A percentile compares a stretch with the other conserved stretches of the same genome.
These are phyloP conservation scores for Diospyros lotus DNA, from an alignment of 148 eudicot species.

Conservation along the genomic window DNA sequence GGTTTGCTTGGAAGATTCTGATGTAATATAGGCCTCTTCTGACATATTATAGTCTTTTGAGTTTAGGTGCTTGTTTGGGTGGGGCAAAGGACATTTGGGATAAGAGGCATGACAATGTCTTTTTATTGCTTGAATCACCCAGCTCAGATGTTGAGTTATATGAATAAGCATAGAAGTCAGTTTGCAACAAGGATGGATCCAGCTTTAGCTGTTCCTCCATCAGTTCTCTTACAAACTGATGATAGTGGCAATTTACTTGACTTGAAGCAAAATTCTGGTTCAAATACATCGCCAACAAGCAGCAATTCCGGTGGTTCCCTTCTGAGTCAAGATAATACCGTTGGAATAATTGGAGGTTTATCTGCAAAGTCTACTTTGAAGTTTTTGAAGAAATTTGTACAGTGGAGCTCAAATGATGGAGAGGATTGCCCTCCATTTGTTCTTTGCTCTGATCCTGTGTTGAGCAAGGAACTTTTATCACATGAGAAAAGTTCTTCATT, in stretches of 20 bases:
- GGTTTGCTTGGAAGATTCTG: neutral
- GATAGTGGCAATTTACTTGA: constrained; percentile 17
- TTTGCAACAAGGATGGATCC: constrained; percentile 18
- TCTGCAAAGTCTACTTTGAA: constrained; percentile 36
- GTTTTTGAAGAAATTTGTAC: constrained; percentile 52
- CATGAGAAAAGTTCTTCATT: constrained; percentile 19
- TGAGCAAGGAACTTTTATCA: constrained; percentile 35
- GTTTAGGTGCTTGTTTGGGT: neutral
- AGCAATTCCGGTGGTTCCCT: constrained; percentile 19
- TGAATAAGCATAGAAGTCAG: constrained; percentile 17
- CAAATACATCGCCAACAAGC: neutral
- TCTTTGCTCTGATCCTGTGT: constrained; percentile 57
- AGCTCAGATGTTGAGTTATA: constrained; percentile 15
- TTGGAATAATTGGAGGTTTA: constrained; percentile 71
- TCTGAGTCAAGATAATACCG: constrained; percentile 37
- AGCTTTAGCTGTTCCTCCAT: constrained; percentile 21
- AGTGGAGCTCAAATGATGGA: constrained; percentile 34
- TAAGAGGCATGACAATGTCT: constrained; percentile 15
- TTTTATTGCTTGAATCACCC: constrained; percentile 26
- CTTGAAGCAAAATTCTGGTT: constrained; percentile 20
- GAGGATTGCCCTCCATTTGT: constrained; percentile 44
- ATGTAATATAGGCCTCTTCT: neutral
- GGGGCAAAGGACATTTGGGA: neutral
- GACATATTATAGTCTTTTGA: neutral
- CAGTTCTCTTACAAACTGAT: constrained; percentile 17